These are phyloP conservation scores for Exophiala sp. DNA, from an alignment of 2,329 filamentous ascomycete species.

Conservation along the genomic window DNA sequence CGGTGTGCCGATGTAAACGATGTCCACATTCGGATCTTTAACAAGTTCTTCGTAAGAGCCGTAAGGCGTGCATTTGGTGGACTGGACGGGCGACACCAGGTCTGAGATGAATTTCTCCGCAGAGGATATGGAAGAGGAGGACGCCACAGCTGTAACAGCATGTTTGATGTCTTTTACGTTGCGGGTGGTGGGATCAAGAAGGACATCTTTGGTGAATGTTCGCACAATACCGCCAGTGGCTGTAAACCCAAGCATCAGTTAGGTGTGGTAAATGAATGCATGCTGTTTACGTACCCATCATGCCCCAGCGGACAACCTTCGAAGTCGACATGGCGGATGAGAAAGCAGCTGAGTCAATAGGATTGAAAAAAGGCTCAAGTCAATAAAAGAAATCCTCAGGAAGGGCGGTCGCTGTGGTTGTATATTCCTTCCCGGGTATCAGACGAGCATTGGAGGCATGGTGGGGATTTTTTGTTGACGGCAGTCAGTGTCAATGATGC, in stretches of 20 bases:
- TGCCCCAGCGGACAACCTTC: slow-evolving; percentile 25
- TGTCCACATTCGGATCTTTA: slow-evolving; percentile 72
- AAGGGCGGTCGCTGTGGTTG: too few relatives aligned
- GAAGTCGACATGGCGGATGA: slow-evolving; percentile 12
- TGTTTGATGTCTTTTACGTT: slow-evolving; percentile 70
- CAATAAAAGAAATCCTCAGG: too few relatives aligned
- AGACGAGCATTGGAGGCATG: background rate
- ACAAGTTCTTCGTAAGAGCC: slow-evolving; percentile 80
- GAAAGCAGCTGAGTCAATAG: background rate
- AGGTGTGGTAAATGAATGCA: background rate
- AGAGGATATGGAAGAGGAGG: slow-evolving; percentile 66
- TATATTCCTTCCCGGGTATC: too few relatives aligned
- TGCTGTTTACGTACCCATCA: slow-evolving; percentile 20
- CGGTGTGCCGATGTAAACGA: slow-evolving; percentile 84
- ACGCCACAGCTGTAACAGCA: slow-evolving; percentile 74
- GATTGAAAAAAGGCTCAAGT: too few relatives aligned
- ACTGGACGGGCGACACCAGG: slow-evolving; percentile 57
- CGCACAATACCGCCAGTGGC: slow-evolving; percentile 45
- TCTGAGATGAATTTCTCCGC: slow-evolving; percentile 71
- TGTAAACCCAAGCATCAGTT: slow-evolving; percentile 23
- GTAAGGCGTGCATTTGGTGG: slow-evolving; percentile 64
- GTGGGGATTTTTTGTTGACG: background rate
- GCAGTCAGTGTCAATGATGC: too few relatives aligned
- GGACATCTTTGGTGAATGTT: slow-evolving; percentile 72
- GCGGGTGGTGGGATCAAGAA: slow-evolving; percentile 67